Percentiles rank a stretch among this genome's conserved stretches.
phyloP scores from a whole-genome alignment of 305 asterid species.

The Solanum hybrid region DNA sequence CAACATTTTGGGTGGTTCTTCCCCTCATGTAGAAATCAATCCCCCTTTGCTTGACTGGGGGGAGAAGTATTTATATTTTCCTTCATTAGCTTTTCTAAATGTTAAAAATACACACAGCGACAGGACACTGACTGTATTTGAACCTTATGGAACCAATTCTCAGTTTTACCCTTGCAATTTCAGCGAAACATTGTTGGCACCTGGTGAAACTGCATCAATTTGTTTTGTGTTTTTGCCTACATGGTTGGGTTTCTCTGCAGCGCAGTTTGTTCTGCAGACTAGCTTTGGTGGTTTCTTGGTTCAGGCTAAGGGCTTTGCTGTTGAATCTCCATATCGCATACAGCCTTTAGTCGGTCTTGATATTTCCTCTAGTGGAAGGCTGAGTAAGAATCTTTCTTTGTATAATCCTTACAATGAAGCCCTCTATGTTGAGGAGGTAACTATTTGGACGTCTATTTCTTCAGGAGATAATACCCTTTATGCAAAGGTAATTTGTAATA shows the following conservation, averaged over 20 bases:
- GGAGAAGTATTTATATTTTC: conserved; percentile 38
- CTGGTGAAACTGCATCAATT: conserved; percentile 58
- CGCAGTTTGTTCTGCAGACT: conserved; percentile 75
- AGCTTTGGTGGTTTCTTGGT: conserved; percentile 78
- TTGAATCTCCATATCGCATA: conserved; percentile 61
- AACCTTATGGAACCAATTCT: conserved; percentile 60
- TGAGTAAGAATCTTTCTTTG: conserved; percentile 65
- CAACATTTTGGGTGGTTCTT: conserved; percentile 24
- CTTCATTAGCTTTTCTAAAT: conserved; percentile 50
- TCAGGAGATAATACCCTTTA: conserved; percentile 38
- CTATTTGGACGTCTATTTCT: conserved; percentile 64
- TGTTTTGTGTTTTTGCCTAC: conserved; percentile 66
- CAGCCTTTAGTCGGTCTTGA: conserved; percentile 41
- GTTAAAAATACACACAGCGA: conserved; percentile 50
- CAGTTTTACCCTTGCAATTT: conserved; percentile 79
- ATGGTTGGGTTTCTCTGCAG: conserved; percentile 46
- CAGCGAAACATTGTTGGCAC: conserved; percentile 53
- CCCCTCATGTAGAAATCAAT: conserved; percentile 50
- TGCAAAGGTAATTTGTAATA: conserved; percentile 44
- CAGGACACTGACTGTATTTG: conserved; percentile 33
- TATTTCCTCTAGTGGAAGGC: conserved; percentile 52
- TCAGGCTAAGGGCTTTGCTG: conserved; percentile 62
- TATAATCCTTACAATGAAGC: conserved; percentile 72
- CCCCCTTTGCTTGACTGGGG: conserved; percentile 81
- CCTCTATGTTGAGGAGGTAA: conserved; percentile 62